Percentiles rank a stretch among this genome's conserved stretches.
phyloP scores from a whole-genome alignment of 352 stramenopile species.

The Porosira glacialis region DNA sequence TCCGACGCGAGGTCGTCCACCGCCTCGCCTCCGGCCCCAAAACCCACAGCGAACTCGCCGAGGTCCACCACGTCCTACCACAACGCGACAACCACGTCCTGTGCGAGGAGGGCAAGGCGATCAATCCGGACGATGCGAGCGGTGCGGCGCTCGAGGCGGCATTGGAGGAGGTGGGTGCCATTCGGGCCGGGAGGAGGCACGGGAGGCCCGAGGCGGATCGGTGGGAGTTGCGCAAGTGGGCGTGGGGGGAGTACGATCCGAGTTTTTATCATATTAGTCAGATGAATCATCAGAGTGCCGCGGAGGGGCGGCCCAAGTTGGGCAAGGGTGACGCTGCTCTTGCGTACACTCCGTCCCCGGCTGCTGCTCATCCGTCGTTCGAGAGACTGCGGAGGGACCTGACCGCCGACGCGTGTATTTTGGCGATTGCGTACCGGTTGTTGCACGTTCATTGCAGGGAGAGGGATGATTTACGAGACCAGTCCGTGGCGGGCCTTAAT shows the following conservation, averaged over 20 bases:
- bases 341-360: slow-evolving; percentile 57
- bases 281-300: slow-evolving; percentile 68
- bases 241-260: slow-evolving; percentile 81
- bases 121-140: slow-evolving; percentile 76
- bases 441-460: slow-evolving; percentile 73
- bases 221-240: slow-evolving; percentile 62
- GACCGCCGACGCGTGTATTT: slow-evolving; percentile 57
- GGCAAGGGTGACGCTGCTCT: no score
- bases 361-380: slow-evolving; percentile 65
- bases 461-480: slow-evolving; percentile 6
- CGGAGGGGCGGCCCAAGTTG: slow-evolving; percentile 7
- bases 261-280: slow-evolving; percentile 76
- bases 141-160: slow-evolving; percentile 69
- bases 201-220: slow-evolving; percentile 64
- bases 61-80: slow-evolving; percentile 58
- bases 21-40: slow-evolving; percentile 79
- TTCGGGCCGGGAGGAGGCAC: slow-evolving; percentile 61
- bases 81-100: slow-evolving; percentile 42
- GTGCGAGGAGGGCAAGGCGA: slow-evolving; percentile 38
- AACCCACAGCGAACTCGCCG: slow-evolving; percentile 80
- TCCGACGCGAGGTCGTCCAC: slow-evolving; percentile 83
- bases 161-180: slow-evolving; percentile 73
- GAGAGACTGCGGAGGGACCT: slow-evolving; percentile 63
- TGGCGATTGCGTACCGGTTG: slow-evolving; percentile 67
- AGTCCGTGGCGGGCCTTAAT: slow-evolving; percentile 7